Conservation (phyloP, 139 green algal genomes). For the Tetradesmus lagerheimii region DNA sequence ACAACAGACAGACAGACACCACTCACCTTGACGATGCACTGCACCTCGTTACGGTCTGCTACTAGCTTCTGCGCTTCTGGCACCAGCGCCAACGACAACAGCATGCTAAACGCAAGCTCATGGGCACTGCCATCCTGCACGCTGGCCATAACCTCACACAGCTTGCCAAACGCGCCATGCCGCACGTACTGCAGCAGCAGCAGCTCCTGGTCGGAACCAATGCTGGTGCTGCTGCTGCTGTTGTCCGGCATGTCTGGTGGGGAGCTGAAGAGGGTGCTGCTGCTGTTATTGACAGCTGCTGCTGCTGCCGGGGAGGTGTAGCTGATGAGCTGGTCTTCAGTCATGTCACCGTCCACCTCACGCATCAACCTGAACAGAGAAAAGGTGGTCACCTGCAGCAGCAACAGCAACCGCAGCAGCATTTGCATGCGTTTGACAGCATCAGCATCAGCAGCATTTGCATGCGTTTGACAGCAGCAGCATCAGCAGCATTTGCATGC, state of each 20-base stretch:
- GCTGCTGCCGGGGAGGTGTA: conserved; percentile 23
- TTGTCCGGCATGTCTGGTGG: background rate
- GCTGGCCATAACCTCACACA: background rate
- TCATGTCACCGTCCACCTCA: conserved; percentile 26
- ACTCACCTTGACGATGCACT: conserved; percentile 19
- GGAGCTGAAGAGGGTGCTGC: background rate
- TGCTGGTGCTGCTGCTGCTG: background rate
- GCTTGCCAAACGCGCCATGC: conserved; percentile 1
- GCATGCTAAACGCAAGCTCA: conserved; percentile 43
- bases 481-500: too few relatives aligned
- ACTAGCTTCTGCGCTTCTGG: conserved; percentile 15
- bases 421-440: too few relatives aligned
- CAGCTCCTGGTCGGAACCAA: background rate
- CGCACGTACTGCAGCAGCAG: conserved; percentile 26
- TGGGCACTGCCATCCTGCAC: conserved; percentile 25
- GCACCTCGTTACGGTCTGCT: conserved; percentile 6
- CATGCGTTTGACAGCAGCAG: too few relatives aligned
- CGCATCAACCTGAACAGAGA: conserved; percentile 23
- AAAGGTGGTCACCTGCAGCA: conserved; percentile 37
- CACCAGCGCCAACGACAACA: conserved; percentile 29
- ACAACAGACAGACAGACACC: too few relatives aligned
- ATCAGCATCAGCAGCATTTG: too few relatives aligned
- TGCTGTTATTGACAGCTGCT: conserved; percentile 20
- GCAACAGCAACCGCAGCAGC: background rate
- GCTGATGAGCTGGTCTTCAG: conserved; percentile 27